Evolutionary conservation across 345 rosid species (phyloP).

Genomic region (Citrus inodora): DNA sequence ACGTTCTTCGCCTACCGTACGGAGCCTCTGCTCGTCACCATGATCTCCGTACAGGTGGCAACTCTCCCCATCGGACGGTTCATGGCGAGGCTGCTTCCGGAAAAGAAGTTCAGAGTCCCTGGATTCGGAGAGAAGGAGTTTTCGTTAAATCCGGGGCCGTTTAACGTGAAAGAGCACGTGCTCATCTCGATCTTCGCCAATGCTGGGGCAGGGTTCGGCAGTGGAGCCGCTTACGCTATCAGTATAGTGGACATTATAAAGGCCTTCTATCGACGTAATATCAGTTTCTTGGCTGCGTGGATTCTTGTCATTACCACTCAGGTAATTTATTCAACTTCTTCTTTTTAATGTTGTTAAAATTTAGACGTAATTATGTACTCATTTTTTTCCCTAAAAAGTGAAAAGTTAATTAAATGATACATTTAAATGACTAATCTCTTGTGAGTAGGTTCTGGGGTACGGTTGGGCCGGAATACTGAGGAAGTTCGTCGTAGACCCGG

Average conservation of each 20-base stretch:
- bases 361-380: too few relatives aligned
- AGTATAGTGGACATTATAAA: slow-evolving; percentile 49
- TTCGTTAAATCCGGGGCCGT: slow-evolving; percentile 50
- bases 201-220: slow-evolving; percentile 51
- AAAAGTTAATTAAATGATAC: too few relatives aligned
- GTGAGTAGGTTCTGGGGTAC: slow-evolving; percentile 51
- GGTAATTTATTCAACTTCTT: slow-evolving; percentile 22
- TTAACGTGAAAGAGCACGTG: slow-evolving; percentile 49
- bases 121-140: slow-evolving; percentile 36
- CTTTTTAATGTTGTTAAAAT: not conserved
- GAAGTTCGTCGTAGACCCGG: slow-evolving; percentile 59
- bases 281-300: slow-evolving; percentile 58
- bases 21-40: slow-evolving; percentile 47
- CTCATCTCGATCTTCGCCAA: slow-evolving; percentile 54
- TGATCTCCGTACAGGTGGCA: slow-evolving; percentile 58
- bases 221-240: slow-evolving; percentile 55
- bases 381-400: accelerated
- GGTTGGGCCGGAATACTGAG: slow-evolving; percentile 74
- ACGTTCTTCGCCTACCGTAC: slow-evolving; percentile 62
- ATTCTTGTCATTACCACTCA: slow-evolving; percentile 58
- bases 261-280: slow-evolving; percentile 53
- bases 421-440: not conserved
- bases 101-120: slow-evolving; percentile 35
- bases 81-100: slow-evolving; percentile 39
- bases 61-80: slow-evolving; percentile 53